Percentiles rank a stretch among this genome's conserved stretches.
phyloP scores from a whole-genome alignment of 805 yeast species.

The Cyberlindnera mrakii region DNA sequence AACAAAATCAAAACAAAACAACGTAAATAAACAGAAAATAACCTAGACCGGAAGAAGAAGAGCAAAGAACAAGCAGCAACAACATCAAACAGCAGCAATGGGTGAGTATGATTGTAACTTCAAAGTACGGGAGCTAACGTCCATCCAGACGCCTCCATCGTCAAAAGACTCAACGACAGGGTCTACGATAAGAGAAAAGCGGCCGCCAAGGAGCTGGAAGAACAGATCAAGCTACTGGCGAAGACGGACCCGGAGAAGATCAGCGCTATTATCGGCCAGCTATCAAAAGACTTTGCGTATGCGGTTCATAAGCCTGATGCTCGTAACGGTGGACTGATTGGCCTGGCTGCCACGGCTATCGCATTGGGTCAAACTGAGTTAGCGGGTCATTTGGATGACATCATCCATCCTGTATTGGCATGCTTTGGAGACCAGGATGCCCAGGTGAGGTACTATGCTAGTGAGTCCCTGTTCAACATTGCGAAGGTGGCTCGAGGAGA shows the following conservation, averaged over 20 bases:
- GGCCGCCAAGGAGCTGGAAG: conserved; percentile 75
- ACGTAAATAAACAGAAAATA: background rate
- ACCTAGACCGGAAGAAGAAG: background rate
- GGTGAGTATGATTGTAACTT: background rate
- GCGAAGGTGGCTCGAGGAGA: conserved; percentile 97
- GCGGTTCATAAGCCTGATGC: conserved; percentile 82
- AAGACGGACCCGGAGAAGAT: conserved; percentile 57
- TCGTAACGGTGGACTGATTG: conserved; percentile 92
- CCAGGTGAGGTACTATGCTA: conserved; percentile 94
- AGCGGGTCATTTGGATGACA: conserved; percentile 74
- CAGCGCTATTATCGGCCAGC: conserved; percentile 58
- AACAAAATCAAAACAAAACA: too few relatives aligned
- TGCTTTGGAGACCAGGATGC: conserved; percentile 97
- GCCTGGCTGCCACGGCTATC: conserved; percentile 91
- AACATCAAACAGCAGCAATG: background rate
- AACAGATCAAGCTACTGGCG: conserved; percentile 60
- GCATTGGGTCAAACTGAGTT: conserved; percentile 84
- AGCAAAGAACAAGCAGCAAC: too few relatives aligned
- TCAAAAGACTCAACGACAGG: conserved; percentile 65
- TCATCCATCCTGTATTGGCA: conserved; percentile 88
- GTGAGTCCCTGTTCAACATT: conserved; percentile 91
- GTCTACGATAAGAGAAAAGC: conserved; percentile 73
- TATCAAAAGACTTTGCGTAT: conserved; percentile 72
- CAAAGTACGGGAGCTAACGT: background rate
- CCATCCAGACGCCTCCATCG: conserved; percentile 50